Base-by-base conservation (phyloP, 805 yeast genomes). In the Wickerhamomyces rabaulensis region DNA sequence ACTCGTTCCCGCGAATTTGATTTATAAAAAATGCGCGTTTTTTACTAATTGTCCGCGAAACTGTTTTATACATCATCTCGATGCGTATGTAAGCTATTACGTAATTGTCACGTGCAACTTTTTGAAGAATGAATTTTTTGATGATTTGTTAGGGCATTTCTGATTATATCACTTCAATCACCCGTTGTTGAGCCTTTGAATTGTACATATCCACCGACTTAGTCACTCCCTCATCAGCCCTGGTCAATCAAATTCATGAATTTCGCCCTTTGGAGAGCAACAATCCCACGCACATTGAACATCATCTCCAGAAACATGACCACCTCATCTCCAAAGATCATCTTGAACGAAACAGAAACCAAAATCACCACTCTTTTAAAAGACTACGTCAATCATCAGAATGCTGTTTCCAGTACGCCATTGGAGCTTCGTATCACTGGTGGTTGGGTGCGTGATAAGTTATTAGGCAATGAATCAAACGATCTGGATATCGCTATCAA, bases 381-480 rank as follows among this genome's bases (percentile, higher is more conserved):
- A 17, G 71, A 68, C 31, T 78, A 70, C 73, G 56, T 52, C 57
- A 40, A 35, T 16, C 29, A 35, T 16, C 46, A 44, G 40, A 46
- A 40, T 21, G 21, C 45, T 3, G 39, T 42, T 16, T 42, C 41
- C 3, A 44, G 47, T 3, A 52, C 59, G 17, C 57, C 52, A n/a
- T 61, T 84, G 9, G 82, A 75, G 39, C 71, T 87, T 13, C 65
- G 99, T 50, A 87, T 94, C 54, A 91, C 97, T 0, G 99, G 99
- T 31, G 99, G 99, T 0, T 92, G 99, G 99, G 99, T 94, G 3
- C 76, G 99, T 56, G 99, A 94, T 64, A 94, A 94, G 66, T 69
- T 94, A 25, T 69, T 94, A 26, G 95, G 96, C 0, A 74, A 75
- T 41, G 80, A 79, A 20, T 82, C 92, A 38, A 82, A 92, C 60